These are phyloP conservation scores for Lachancea kluyveri DNA, from an alignment of 805 yeast species.

Conservation along the genomic window DNA sequence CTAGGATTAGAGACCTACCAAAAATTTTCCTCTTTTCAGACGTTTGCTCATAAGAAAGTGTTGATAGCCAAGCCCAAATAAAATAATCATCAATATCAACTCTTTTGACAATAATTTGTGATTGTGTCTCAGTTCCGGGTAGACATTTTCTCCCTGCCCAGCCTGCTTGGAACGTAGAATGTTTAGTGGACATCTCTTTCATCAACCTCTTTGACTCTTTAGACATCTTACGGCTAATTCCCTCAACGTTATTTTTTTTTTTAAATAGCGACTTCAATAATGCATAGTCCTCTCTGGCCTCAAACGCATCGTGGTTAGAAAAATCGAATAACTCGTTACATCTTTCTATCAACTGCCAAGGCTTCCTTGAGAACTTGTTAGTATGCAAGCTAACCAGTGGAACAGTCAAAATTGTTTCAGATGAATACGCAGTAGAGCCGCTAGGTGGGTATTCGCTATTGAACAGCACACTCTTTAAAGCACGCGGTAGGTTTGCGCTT, in stretches of 20 bases:
- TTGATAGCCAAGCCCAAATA: constrained; percentile 87
- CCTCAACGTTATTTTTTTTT: constrained; percentile 43
- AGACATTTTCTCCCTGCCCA: constrained; percentile 33
- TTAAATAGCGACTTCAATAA: constrained; percentile 67
- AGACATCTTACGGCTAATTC: constrained; percentile 59
- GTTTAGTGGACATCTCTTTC: constrained; percentile 35
- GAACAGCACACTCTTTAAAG: constrained; percentile 58
- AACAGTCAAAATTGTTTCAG: constrained; percentile 43
- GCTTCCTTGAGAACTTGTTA: constrained; percentile 38
- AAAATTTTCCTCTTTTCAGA: constrained; percentile 56
- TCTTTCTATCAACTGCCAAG: constrained; percentile 54
- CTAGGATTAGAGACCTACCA: constrained; percentile 78
- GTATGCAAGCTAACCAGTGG: constrained; percentile 59
- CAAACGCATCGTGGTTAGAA: constrained; percentile 61
- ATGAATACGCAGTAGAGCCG: constrained; percentile 30
- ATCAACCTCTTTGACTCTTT: constrained; percentile 61
- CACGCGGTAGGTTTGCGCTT: constrained; percentile 47
- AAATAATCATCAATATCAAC: constrained; percentile 80
- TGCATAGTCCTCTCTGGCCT: constrained; percentile 73
- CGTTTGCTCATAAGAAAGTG: constrained; percentile 69
- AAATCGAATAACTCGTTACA: constrained; percentile 57
- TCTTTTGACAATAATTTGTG: constrained; percentile 33
- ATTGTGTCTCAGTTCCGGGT: constrained; percentile 16
- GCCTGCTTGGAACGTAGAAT: constrained; percentile 36
- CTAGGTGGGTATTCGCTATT: constrained; percentile 75